These are phyloP conservation scores for Oryza australiensis DNA, from an alignment of 176 grass and related monocot genomes.

Conservation along the genomic window DNA sequence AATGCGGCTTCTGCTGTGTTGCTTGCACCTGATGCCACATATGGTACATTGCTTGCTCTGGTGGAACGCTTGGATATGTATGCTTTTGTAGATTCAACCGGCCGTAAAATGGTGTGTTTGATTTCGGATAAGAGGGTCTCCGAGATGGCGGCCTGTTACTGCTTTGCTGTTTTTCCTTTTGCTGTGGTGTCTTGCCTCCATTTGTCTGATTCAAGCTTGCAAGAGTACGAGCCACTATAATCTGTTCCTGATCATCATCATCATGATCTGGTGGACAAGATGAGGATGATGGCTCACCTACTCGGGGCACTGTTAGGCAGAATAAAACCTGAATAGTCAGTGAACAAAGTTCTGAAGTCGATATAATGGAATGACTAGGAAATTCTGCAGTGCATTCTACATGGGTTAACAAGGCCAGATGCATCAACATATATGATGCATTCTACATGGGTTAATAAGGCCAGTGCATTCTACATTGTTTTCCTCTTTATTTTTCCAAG, in stretches of 20 bases:
- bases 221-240: conserved; percentile 55
- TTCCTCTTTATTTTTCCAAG: neutral
- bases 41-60: conserved; percentile 60
- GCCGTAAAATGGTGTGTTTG: conserved; percentile 38
- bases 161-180: conserved; percentile 42
- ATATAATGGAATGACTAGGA: conserved; percentile 8
- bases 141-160: conserved; percentile 26
- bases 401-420: neutral
- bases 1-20: conserved; percentile 37
- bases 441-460: too few species aligned
- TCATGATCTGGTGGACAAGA: conserved; percentile 45
- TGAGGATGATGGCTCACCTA: conserved; percentile 44
- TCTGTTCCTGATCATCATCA: conserved; percentile 59
- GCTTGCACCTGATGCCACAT: conserved; percentile 59
- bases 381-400: neutral
- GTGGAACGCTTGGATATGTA: conserved; percentile 43
- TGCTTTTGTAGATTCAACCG: conserved; percentile 43
- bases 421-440: neutral
- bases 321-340: conserved; percentile 27
- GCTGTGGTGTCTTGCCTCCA: conserved; percentile 28
- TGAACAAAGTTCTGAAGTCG: conserved; percentile 3
- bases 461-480: neutral
- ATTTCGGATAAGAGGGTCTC: conserved; percentile 38
- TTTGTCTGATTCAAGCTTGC: conserved; percentile 59
- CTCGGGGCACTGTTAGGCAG: conserved; percentile 50